phyloP scores from a whole-genome alignment of 2,329 filamentous ascomycete species.

The Exophiala alcalophila region DNA sequence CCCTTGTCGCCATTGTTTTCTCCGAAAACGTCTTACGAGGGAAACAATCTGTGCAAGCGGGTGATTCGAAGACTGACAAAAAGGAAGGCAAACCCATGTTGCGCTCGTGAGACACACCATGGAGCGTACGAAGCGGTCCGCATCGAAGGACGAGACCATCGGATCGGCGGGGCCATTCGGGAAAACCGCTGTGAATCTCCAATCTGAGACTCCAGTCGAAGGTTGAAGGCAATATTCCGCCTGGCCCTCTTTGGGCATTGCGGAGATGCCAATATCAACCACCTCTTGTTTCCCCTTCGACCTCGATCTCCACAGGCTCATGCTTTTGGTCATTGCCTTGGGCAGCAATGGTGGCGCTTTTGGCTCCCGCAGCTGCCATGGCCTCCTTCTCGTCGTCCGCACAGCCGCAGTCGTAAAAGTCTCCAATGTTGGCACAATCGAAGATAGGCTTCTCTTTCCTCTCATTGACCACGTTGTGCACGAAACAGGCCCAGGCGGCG shows the following conservation, averaged over 20 bases:
- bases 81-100: conserved; percentile 18
- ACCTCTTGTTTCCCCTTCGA: conserved; percentile 29
- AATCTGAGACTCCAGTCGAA: too few relatives aligned
- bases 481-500: conserved; percentile 65
- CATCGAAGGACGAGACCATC: conserved; percentile 17
- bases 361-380: conserved; percentile 21
- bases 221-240: too few relatives aligned
- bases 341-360: conserved; percentile 21
- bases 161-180: conserved; percentile 10
- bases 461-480: conserved; percentile 65
- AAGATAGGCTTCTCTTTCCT: conserved; percentile 60
- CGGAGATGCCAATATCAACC: too few relatives aligned
- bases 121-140: conserved; percentile 16
- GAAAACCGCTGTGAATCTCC: conserved; percentile 18
- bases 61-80: conserved; percentile 14
- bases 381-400: conserved; percentile 51
- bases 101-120: conserved; percentile 5
- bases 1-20: not conserved
- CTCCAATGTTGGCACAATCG: conserved; percentile 63
- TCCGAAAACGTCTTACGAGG: not conserved
- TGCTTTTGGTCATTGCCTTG: conserved; percentile 14
- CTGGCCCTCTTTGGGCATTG: too few relatives aligned
- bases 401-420: conserved; percentile 66
- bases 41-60: conserved; percentile 8
- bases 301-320: conserved; percentile 27